phyloP scores from a whole-genome alignment of 108 stramenopile species.

The Schizochytrium sp. region DNA sequence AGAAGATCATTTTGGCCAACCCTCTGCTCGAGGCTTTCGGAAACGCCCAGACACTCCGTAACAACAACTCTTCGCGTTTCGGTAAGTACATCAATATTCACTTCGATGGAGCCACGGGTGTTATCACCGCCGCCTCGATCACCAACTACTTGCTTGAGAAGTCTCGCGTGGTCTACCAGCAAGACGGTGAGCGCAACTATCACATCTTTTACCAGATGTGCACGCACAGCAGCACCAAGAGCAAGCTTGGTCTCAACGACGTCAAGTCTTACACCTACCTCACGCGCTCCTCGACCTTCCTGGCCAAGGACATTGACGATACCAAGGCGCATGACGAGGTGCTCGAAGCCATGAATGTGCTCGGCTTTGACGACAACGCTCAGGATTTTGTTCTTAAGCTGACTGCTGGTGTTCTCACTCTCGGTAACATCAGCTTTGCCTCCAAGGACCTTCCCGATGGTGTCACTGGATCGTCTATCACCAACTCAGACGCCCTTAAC shows the following conservation, averaged over 20 bases:
- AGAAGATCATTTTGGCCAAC: conserved; percentile 65
- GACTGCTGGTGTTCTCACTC: conserved; percentile 73
- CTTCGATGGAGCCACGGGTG: background rate
- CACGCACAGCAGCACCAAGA: conserved; percentile 49
- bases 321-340: conserved; percentile 62
- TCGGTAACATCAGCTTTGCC: conserved; percentile 72
- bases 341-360: conserved; percentile 61
- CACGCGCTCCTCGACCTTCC: background rate
- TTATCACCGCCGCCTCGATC: conserved; percentile 61
- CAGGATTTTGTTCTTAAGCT: conserved; percentile 60
- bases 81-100: conserved; percentile 63
- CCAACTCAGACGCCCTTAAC: conserved; percentile 49
- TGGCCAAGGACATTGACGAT: conserved; percentile 64
- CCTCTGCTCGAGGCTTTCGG: conserved; percentile 71
- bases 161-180: conserved; percentile 63
- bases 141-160: conserved; percentile 68
- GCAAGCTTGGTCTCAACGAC: conserved; percentile 22
- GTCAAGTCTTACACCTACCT: conserved; percentile 44
- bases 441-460: conserved; percentile 30
- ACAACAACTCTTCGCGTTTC: conserved; percentile 66
- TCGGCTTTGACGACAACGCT: conserved; percentile 26
- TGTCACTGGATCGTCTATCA: background rate
- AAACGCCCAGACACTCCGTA: conserved; percentile 70
- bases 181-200: conserved; percentile 70
- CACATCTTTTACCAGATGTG: conserved; percentile 72